Evolutionary conservation across 768 basidiomycete species (phyloP), one percentile per base, ranked within the genome.

Genomic region (Gymnopilus junonius): DNA sequence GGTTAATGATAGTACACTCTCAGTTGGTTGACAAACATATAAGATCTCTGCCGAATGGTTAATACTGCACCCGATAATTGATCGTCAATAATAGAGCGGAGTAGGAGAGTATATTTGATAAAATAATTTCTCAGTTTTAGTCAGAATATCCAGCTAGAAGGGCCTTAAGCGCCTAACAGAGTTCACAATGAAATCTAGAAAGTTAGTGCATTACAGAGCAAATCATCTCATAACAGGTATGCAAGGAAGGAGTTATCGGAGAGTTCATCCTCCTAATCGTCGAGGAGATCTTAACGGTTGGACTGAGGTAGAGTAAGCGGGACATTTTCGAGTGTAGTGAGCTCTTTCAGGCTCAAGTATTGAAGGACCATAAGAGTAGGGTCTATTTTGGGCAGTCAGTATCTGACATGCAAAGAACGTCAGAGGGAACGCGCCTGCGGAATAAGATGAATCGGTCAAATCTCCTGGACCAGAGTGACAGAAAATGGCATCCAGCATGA

Each of bases 401-500:
- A 32, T 31, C 11, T 15, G 20, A 32, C 27, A 29, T 61, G 23
- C 37, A 21, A 54, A 43, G 39, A 11, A 43, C 7, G 21, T 42
- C 12, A 55, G 45, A 45, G 15, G 37, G 29, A 42, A 42, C 25
- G 37, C 15, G 14, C 31, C 31, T 45, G 42, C 3, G 32, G 45
- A 23, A 20, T 34, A 55, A 27, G 37, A 27, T 51, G 7, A 51
- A 51, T 51, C 29, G 4, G 48, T 8, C 55, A 62, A 55, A 37
- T 23, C 40, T 23, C 45, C 43, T 32, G 55, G 54, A 56, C 46
- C 45, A 48, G 45, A 56, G 59, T 43, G 51, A 45, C 55, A 39
- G 34, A 56, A 62, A 50, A 50, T 40, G 45, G 23, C 60, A 46
- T 40, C 12, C 14, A 55, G 25, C 17, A 8, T 10, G 23, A 12